A percentile compares a stretch with the other conserved stretches of the same genome.
Evolutionary conservation across 2,329 filamentous ascomycete genomes (phyloP).

Genomic region (Colletotrichum tamarilloi): DNA sequence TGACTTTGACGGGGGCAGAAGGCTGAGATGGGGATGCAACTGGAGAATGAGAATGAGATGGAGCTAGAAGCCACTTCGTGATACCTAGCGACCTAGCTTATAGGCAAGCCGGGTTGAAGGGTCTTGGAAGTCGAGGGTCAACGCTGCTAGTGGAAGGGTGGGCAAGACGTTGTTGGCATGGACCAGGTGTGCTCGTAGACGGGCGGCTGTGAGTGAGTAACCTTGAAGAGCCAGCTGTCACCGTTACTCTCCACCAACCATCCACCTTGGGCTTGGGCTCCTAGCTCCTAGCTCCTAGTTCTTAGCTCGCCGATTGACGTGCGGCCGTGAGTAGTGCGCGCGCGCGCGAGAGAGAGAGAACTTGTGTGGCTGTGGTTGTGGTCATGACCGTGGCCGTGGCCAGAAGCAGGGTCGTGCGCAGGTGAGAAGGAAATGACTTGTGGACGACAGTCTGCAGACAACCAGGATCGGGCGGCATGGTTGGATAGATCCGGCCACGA

Average conservation of each 20-base stretch:
- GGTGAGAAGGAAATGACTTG: not conserved
- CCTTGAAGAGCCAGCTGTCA: conserved; percentile 4
- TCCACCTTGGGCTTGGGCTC: not conserved
- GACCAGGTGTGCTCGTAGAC: conserved; percentile 2
- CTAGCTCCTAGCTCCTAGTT: not conserved
- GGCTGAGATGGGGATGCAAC: conserved; percentile 14
- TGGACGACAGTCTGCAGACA: not conserved
- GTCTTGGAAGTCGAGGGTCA: not conserved
- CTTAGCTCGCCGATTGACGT: not conserved
- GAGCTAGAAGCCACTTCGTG: not conserved
- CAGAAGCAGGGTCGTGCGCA: not conserved
- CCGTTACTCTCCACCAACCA: conserved; percentile 7
- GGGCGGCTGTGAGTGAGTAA: conserved; percentile 11
- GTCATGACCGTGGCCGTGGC: not conserved
- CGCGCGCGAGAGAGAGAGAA: not conserved
- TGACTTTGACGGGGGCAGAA: not conserved
- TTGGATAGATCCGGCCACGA: not conserved
- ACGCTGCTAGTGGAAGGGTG: not conserved
- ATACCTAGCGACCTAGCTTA: not conserved
- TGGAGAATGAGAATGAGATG: not conserved
- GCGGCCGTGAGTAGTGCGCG: not conserved
- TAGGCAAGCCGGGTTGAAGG: not conserved
- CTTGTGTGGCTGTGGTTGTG: not conserved
- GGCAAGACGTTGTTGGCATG: conserved; percentile 16
- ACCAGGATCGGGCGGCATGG: not conserved